Evolutionary conservation across 768 basidiomycete species (phyloP).

Genomic region (Lactarius pseudohatsudake): DNA sequence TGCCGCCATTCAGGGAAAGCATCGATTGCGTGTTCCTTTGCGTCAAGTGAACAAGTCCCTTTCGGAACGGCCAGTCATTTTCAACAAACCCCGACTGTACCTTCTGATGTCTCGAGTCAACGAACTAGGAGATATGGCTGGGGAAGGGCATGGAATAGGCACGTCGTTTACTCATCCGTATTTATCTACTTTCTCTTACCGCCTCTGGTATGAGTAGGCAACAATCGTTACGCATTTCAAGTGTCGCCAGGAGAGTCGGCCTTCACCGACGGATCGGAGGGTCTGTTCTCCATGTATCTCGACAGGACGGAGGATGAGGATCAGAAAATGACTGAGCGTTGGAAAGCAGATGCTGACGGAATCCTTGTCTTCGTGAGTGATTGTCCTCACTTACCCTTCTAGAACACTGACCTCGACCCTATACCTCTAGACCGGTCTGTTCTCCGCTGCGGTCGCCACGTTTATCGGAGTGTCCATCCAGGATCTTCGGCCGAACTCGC

Average conservation of each 20-base stretch:
- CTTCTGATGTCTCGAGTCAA: neutral
- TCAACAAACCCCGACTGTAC: neutral
- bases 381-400: neutral
- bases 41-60: no score
- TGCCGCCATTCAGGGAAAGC: no score
- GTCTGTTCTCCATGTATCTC: constrained; percentile 18
- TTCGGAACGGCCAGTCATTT: no score
- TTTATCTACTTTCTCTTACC: neutral
- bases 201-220: neutral
- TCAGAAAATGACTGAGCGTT: constrained; percentile 5
- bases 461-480: constrained; percentile 7
- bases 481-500: constrained; percentile 6
- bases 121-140: neutral
- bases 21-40: no score
- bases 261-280: constrained; percentile 7
- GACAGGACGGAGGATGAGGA: constrained; percentile 6
- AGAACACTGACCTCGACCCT: neutral
- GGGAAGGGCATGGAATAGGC: neutral
- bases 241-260: neutral
- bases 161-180: neutral
- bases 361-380: constrained; percentile 17
- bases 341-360: constrained; percentile 17
- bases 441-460: constrained; percentile 11
- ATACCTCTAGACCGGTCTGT: constrained; percentile 10
- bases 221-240: neutral